Evolutionary conservation across 306 rosid species (phyloP), one percentile per base, ranked within the genome.

Genomic region (Gillenia trifoliata): DNA sequence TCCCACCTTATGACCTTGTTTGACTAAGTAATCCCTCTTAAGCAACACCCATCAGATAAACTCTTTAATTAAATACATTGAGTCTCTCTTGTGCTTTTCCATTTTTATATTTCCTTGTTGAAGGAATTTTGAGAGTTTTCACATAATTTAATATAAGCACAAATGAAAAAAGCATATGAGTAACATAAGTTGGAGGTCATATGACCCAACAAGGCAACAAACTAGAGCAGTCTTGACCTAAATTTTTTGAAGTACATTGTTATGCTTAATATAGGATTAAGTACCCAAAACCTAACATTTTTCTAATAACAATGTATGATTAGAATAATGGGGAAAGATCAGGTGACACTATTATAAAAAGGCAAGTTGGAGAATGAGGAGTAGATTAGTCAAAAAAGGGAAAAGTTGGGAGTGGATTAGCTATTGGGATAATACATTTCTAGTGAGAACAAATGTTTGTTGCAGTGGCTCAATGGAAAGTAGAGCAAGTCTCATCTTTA

Each of bases 391-490:
- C 54, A 56, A 71, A 7, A 71, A 71, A 36, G 26, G 11, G 52
- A 0, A 36, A 56, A 56, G 54, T 29, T 71, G 74, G 19, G 50
- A 52, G 65, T 15, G 75, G 75, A 36, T 26, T 71, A 56, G 75
- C 66, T 56, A 45, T 45, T 45, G 50, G 50, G 22, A 61, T 71
- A 6, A 54, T 7, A 45, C 26, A n/a, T n/a, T 50, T 71, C 3
- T 16, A 17, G 34, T 23, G 65, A 55, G 3, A 23, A 55, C 66
- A 71, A 71, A 50, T 54, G 75, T 56, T 56, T 55, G 16, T 36
- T 13, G 54, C 6, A 22, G 36, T 71, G 61, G 64, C 66, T 71
- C 65, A 10, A 16, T 12, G 43, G 29, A n/a, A 70, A 52, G 49
- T 15, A 52, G 22, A 70, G 49, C 74, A 71, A 23, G n/a, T 56